Percentiles rank a stretch among this genome's conserved stretches.
Conservation (phyloP, 306 rosid genomes). For the Hippophae gyantsensis region DNA sequence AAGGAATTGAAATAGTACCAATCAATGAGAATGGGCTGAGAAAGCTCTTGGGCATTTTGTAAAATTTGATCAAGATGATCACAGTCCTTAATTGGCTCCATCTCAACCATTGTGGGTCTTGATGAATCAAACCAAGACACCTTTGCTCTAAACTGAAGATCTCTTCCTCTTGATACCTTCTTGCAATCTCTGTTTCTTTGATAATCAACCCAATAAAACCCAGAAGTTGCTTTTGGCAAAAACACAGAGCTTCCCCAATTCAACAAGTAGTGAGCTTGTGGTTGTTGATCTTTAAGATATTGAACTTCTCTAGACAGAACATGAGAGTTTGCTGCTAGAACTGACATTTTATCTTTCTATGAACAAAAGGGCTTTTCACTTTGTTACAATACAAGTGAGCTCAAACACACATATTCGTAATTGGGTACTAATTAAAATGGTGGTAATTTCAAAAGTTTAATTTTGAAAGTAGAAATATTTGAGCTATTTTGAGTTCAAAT, state of each 20-base stretch:
- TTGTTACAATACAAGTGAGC: not conserved
- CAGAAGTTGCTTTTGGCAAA: constrained; percentile 22
- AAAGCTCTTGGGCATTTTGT: constrained; percentile 32
- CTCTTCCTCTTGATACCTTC: constrained; percentile 22
- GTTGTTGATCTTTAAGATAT: constrained; percentile 37
- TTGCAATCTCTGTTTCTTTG: constrained; percentile 30
- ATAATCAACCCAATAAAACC: constrained; percentile 18
- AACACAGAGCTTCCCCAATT: constrained; percentile 19
- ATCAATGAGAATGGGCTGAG: constrained; percentile 65
- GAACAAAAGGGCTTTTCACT: not conserved
- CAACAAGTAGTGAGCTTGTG: constrained; percentile 1
- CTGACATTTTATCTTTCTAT: constrained; percentile 40
- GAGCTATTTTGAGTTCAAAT: not conserved
- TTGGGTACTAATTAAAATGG: not conserved
- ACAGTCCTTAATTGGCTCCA: constrained; percentile 53
- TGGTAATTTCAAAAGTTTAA: not conserved
- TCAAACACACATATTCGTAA: not conserved
- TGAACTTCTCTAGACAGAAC: constrained; percentile 31
- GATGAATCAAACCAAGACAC: constrained; percentile 63
- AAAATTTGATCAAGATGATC: constrained; percentile 74
- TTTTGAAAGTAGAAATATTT: not conserved
- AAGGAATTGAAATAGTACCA: constrained; percentile 33
- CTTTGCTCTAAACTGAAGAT: constrained; percentile 24
- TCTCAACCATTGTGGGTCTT: constrained; percentile 34
- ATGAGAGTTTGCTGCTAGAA: constrained; percentile 44